Evolutionary conservation across 2,329 filamentous ascomycete genomes (phyloP), one percentile per base, ranked within the genome.

Genomic region (Pezicula radicicola): DNA sequence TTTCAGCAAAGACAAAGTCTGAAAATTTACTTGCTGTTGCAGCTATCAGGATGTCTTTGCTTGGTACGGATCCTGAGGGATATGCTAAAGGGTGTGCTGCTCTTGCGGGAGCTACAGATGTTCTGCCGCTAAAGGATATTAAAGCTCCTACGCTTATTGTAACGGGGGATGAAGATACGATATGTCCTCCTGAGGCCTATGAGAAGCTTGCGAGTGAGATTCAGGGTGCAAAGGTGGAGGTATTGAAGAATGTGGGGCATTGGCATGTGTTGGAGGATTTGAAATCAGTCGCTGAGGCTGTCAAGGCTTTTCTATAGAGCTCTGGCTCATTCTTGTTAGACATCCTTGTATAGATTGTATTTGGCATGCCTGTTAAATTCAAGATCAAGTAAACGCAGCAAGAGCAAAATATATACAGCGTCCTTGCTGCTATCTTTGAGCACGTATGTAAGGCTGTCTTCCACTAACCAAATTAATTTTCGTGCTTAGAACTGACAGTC

Each of bases 71-170:
- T 55, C 68, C 75, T 0, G 78, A 83, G 55, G 75, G 75, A 1
- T 83, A 81, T 60, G 79, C 79, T 1, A 83, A 82, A 54, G 78
- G 70, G 0, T 78, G 75, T 40, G 66, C 67, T 27, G 78, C 78
- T 3, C 66, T 81, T 28, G 78, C 74, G 3, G 65, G 64, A 4
- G 70, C 71, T 1, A 62, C 61, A 2, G 56, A 62, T 18, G 50
- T 57, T 15, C 46, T 76, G 19, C 61, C 70, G 19, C 56, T 75
- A 2, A 55, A 63, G 18, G 53, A 61, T 6, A 47, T 77, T 4
- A 56, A 66, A 8, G 58, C 62, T 5, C 57, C 63, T n/a, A 68
- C 67, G 1, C 57, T 72, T 28, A 66, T 81, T 40, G 53, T 80
- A 2, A 74, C 73, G 0, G 76, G 77, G 0, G 63, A 68, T 1